Conservation (phyloP, 768 basidiomycete species). For the Leccinum subgranulosum region DNA sequence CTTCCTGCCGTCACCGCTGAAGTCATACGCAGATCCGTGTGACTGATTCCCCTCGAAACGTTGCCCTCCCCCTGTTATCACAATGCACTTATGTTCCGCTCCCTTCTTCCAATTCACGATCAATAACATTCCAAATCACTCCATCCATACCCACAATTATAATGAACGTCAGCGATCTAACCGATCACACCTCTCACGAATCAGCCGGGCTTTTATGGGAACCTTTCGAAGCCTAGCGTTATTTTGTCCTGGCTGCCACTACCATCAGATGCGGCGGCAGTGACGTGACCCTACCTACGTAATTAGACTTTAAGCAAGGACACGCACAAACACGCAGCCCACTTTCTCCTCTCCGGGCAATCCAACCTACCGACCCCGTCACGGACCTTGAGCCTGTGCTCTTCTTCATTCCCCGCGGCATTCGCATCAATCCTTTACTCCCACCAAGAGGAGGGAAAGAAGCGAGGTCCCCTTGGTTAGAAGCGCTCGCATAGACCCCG, state of each 20-base stretch:
- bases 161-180: constrained; percentile 17
- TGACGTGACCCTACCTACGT: constrained; percentile 33
- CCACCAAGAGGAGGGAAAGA: constrained; percentile 13
- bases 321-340: constrained; percentile 28
- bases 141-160: constrained; percentile 10
- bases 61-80: constrained; percentile 19
- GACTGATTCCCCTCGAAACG: constrained; percentile 15
- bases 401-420: constrained; percentile 31
- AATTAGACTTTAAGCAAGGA: constrained; percentile 38
- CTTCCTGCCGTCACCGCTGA: constrained; percentile 25
- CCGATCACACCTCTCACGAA: constrained; percentile 9
- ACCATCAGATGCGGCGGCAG: constrained; percentile 26
- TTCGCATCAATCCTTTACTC: constrained; percentile 20
- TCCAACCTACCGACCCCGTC: constrained; percentile 10
- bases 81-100: constrained; percentile 12
- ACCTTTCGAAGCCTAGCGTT: constrained; percentile 8
- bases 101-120: constrained; percentile 20
- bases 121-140: constrained; percentile 19
- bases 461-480: constrained; percentile 3
- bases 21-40: constrained; percentile 33
- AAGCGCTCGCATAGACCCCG: constrained; percentile 10
- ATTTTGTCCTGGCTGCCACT: constrained; percentile 7
- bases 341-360: constrained; percentile 16
- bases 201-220: constrained; percentile 12
- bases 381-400: constrained; percentile 22